Evolutionary conservation across 192 early-diverging fungal species (phyloP), one percentile per base, ranked within the genome.

Genomic region (Ambispora gerdemannii): DNA sequence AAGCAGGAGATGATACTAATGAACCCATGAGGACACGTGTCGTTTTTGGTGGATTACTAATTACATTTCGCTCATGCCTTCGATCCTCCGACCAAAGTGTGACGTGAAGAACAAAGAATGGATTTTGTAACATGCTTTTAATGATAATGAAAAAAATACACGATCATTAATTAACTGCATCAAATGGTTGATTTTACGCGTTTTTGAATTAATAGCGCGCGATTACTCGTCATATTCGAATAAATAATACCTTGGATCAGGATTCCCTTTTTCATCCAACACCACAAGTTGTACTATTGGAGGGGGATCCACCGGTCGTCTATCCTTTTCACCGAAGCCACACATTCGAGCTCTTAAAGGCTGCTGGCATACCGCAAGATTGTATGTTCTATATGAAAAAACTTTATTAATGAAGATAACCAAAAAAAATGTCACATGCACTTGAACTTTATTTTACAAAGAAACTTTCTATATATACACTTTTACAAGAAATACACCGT

Each of bases 291-390:
- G 87, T 4, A 90, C 84, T 56, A 91, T 88, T 31, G 88, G 87
- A n/a, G 90, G 89, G 3, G 90, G 90, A 63, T 89, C 88, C 32
- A 92, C 81, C 0, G 90, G 90, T 30, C 90, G 75, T 77, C 90
- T 85, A 77, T 92, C 90, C 70, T 91, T 92, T 65, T 92, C 90
- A 11, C 88, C 88, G 58, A 90, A 92, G 27, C 90, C 90, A 72
- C 89, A 92, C 89, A 92, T 90, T 24, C 89, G 81, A 8, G 88
- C 88, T 61, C 88, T 84, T 19, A 91, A 75, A 15, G 90, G 90
- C 61, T 91, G 90, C 67, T 91, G 90, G 25, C 85, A 86, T 63
- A 91, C 88, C 17, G 82, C 75, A 19, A 91, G 76, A 63, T 69
- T 77, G 64, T 84, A 88, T 28, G 80, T 72, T 62, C 89, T 91